phyloP scores from a whole-genome alignment of 2,329 filamentous ascomycete species.

The Hymenoscyphus occultus region DNA sequence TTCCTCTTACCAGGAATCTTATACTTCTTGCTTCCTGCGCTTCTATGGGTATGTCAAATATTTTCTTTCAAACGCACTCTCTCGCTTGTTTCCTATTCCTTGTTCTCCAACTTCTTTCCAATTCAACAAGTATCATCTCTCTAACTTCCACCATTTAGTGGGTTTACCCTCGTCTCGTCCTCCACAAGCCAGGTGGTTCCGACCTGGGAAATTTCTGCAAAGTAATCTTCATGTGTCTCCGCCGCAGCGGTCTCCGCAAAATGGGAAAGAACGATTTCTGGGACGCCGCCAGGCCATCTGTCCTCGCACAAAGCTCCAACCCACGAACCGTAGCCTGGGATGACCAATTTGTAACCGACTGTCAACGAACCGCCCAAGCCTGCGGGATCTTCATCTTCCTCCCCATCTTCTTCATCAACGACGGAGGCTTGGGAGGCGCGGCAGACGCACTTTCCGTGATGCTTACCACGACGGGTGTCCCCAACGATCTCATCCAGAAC shows the following conservation, averaged over 20 bases:
- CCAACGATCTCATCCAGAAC: constrained; percentile 76
- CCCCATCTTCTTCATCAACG: constrained; percentile 42
- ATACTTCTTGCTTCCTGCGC: constrained; percentile 56
- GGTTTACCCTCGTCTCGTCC: constrained; percentile 42
- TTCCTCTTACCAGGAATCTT: constrained; percentile 52
- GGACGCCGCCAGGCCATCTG: constrained; percentile 65
- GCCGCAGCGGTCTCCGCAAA: constrained; percentile 61
- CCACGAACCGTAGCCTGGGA: constrained; percentile 75
- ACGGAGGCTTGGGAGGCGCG: constrained; percentile 47
- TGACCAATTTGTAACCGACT: constrained; percentile 77
- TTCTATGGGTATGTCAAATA: constrained; percentile 40
- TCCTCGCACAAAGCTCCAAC: constrained; percentile 51
- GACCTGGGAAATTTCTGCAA: constrained; percentile 4
- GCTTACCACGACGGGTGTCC: constrained; percentile 65
- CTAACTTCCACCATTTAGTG: constrained; percentile 9
- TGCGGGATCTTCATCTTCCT: constrained; percentile 64
- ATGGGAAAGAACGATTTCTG: constrained; percentile 58
- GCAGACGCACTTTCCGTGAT: constrained; percentile 52
- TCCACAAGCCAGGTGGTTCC: constrained; percentile 38
- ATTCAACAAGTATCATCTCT: background rate
- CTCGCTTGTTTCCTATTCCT: background rate
- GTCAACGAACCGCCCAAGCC: constrained; percentile 65
- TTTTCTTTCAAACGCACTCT: background rate
- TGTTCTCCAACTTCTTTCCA: background rate
- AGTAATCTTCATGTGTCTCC: constrained; percentile 33